These are phyloP conservation scores for Perilla frutescens DNA, from an alignment of 257 asterid species.

Conservation along the genomic window DNA sequence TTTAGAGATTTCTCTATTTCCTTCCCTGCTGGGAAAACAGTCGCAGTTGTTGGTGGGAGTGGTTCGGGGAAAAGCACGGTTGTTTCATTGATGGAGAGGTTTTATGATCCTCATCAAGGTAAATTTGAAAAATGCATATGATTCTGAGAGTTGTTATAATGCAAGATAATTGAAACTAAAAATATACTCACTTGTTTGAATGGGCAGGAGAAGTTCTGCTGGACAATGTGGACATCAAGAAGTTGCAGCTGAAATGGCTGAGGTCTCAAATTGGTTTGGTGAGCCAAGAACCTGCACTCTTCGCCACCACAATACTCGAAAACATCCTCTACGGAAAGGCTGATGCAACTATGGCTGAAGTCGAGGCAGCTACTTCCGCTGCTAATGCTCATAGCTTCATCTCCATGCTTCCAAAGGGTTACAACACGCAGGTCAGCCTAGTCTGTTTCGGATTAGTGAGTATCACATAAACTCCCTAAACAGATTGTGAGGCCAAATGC, in stretches of 20 bases:
- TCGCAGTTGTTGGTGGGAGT: slow-evolving; percentile 93
- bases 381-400: slow-evolving; percentile 93
- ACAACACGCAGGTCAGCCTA: slow-evolving; percentile 74
- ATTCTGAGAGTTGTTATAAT: neutral
- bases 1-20: slow-evolving; percentile 82
- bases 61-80: slow-evolving; percentile 94
- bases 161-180: neutral
- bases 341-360: slow-evolving; percentile 85
- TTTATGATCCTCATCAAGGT: slow-evolving; percentile 92
- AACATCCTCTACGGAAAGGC: slow-evolving; percentile 91
- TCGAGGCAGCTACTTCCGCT: slow-evolving; percentile 87
- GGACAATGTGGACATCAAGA: slow-evolving; percentile 77
- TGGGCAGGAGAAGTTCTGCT: slow-evolving; percentile 78
- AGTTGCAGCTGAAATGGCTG: slow-evolving; percentile 79
- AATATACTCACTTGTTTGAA: neutral
- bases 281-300: slow-evolving; percentile 97
- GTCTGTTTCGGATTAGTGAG: too few species aligned
- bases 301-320: slow-evolving; percentile 91
- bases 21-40: slow-evolving; percentile 90
- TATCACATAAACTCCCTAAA: too few species aligned
- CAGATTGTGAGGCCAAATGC: neutral
- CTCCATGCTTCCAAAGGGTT: slow-evolving; percentile 84
- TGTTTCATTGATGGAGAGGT: slow-evolving; percentile 78
- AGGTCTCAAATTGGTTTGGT: slow-evolving; percentile 91
- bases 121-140: slow-evolving; percentile 19